A percentile compares a stretch with the other conserved stretches of the same genome.
These are phyloP conservation scores for Trypanosomatidae sp. DNA, from an alignment of 208 protist species.

Conservation along the genomic window DNA sequence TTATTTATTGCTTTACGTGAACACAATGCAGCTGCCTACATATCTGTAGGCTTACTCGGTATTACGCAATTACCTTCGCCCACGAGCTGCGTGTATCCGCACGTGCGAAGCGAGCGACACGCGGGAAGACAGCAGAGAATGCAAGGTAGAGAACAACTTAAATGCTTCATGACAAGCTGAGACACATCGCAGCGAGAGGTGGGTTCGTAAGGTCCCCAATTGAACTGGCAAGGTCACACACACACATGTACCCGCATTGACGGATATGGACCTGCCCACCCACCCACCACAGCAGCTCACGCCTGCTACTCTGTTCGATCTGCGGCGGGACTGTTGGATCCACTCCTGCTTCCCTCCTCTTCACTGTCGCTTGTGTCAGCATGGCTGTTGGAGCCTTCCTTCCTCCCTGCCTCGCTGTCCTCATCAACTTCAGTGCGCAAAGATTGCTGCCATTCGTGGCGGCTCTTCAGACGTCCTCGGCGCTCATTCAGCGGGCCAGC, in stretches of 20 bases:
- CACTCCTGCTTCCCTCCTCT: background rate
- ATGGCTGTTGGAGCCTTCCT: background rate
- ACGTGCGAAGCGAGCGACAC: background rate
- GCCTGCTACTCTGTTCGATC: background rate
- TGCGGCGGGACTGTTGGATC: background rate
- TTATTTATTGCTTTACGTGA: background rate
- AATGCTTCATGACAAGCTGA: background rate
- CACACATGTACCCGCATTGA: background rate
- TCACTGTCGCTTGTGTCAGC: background rate
- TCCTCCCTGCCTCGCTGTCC: conserved; percentile 16
- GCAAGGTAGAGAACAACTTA: background rate
- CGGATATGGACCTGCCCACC: background rate
- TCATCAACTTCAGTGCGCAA: conserved; percentile 21
- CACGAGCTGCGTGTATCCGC: background rate
- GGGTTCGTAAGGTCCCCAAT: too few relatives aligned
- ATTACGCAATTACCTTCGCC: background rate
- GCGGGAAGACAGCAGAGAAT: background rate
- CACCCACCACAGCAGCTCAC: background rate
- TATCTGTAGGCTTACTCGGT: background rate
- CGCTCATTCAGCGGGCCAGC: conserved; percentile 55
- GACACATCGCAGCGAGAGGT: background rate
- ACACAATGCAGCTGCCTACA: background rate
- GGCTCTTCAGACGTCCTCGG: conserved; percentile 46
- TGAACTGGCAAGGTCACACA: background rate
- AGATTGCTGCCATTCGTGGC: conserved; percentile 30